These are phyloP conservation scores for Diplocarpon rosae DNA, from an alignment of 2,329 filamentous ascomycete genomes.

Conservation along the genomic window DNA sequence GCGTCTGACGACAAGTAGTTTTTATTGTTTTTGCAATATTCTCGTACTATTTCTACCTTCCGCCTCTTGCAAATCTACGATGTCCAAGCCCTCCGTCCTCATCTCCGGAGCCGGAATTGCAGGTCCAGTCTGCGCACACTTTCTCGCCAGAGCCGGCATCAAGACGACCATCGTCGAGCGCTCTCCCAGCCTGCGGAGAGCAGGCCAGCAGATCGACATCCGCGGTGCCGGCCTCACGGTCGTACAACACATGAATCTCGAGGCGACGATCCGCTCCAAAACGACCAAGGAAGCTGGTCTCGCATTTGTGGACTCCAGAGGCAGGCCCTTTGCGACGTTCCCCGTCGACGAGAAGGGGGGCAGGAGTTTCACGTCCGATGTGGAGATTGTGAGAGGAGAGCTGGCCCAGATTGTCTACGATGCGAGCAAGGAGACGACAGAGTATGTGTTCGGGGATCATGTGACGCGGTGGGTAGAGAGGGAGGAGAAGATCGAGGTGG, in stretches of 20 bases:
- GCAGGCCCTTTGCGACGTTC: slow-evolving; percentile 31
- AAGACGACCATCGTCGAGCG: slow-evolving; percentile 34
- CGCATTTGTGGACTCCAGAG: slow-evolving; percentile 32
- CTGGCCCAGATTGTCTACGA: slow-evolving; percentile 32
- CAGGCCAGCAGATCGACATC: slow-evolving; percentile 44
- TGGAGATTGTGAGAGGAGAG: slow-evolving; percentile 36
- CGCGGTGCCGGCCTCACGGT: slow-evolving; percentile 39
- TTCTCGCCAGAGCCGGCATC: slow-evolving; percentile 12
- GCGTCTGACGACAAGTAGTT: too few relatives aligned
- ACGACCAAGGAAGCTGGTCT: slow-evolving; percentile 37
- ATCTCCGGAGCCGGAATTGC: slow-evolving; percentile 2
- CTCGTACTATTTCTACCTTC: too few relatives aligned
- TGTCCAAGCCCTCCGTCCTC: neutral
- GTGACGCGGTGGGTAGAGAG: slow-evolving; percentile 17
- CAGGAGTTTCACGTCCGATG: slow-evolving; percentile 32
- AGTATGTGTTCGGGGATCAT: slow-evolving; percentile 28
- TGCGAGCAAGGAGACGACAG: slow-evolving; percentile 22
- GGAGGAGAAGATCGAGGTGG: slow-evolving; percentile 21
- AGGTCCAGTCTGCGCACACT: slow-evolving; percentile 4
- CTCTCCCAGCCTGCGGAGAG: slow-evolving; percentile 31
- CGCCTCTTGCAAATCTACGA: too few relatives aligned
- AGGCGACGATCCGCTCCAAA: slow-evolving; percentile 32
- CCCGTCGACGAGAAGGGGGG: slow-evolving; percentile 25
- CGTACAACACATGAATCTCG: slow-evolving; percentile 39
- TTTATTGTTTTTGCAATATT: too few relatives aligned